Conservation (phyloP, 78 protist species). For the Mastigamoeba balamuthi region DNA sequence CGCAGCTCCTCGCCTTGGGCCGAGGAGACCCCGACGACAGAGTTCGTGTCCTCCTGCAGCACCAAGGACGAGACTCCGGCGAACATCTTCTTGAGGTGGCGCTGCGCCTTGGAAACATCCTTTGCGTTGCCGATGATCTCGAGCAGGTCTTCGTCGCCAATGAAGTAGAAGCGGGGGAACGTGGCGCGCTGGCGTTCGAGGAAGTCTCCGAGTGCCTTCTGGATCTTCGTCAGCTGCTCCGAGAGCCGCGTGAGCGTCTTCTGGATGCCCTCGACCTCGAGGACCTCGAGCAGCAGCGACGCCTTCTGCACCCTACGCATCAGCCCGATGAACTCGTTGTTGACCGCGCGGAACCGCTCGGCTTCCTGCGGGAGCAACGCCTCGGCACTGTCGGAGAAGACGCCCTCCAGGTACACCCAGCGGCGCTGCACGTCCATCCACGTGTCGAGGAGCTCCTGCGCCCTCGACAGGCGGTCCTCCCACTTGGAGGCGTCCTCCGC, state of each 20-base stretch:
- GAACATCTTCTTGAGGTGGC: slow-evolving; percentile 93
- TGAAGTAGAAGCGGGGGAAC: slow-evolving; percentile 96
- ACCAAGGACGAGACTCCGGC: slow-evolving; percentile 74
- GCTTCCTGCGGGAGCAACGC: slow-evolving; percentile 79
- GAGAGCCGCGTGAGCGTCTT: slow-evolving; percentile 64
- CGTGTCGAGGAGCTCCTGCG: slow-evolving; percentile 55
- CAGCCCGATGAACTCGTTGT: slow-evolving; percentile 71
- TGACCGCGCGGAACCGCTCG: slow-evolving; percentile 60
- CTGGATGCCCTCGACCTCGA: slow-evolving; percentile 50
- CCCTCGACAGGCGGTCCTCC: slow-evolving; percentile 77
- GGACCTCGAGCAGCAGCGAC: slow-evolving; percentile 68
- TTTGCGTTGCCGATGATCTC: slow-evolving; percentile 93
- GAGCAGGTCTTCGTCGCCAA: slow-evolving; percentile 97
- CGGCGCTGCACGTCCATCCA: slow-evolving; percentile 92
- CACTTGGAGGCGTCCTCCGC: slow-evolving; percentile 74
- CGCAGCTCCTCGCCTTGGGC: slow-evolving; percentile 78
- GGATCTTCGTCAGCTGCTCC: slow-evolving; percentile 74
- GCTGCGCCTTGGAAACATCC: slow-evolving; percentile 66
- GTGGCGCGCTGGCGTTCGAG: slow-evolving; percentile 87
- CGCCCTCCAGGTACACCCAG: slow-evolving; percentile 94
- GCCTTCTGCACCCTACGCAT: slow-evolving; percentile 58
- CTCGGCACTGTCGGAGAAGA: slow-evolving; percentile 85
- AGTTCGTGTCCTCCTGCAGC: slow-evolving; percentile 28
- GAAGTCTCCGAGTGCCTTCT: slow-evolving; percentile 91
- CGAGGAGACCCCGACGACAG: slow-evolving; percentile 53